Evolutionary conservation across 768 basidiomycete species (phyloP), one percentile per base, ranked within the genome.

Genomic region (Asterophora parasitica): DNA sequence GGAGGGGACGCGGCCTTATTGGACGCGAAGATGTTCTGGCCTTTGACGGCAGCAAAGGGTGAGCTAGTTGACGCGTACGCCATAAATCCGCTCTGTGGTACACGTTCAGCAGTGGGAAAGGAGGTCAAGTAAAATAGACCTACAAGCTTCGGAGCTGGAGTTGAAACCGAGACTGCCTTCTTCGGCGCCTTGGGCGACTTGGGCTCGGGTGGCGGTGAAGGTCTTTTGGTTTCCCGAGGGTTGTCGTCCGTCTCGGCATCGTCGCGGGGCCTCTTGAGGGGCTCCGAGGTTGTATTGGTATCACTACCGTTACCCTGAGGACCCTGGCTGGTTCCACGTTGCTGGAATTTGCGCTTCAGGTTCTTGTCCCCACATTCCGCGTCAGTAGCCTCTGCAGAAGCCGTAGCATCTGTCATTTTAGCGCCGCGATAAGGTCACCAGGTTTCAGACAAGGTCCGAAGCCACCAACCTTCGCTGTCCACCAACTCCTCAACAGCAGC

Each of bases 21-120:
- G 9, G 73, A 65, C 13, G 67, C 61, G 56, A 80, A 79, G 17
- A 74, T 53, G 58, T 77, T 85, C 50, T 82, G 77, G 39, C 85
- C 88, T 55, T 83, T 87, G 58, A 86, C 80, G 39, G 77, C 65
- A 11, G 84, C 81, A 57, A 90, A 90, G 4, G 88, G 87, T 2
- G 88, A 89, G 46, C 71, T 75, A 9, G 78, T 69, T 2, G 85
- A 83, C 10, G 88, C 87, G 57, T 88, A 91, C 2, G 86, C 83
- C 77, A 83, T 82, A 63, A 91, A 91, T 19, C 88, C 88, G 44
- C 77, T 69, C 85, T 85, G 38, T 48, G 50, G 26, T 7, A 54
- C 42, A 13, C 4, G 7, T 41, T 52, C 40, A 49, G 53, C 45
- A 49, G 48, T 31, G 49, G 46, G 17, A n/a, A 3, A 16, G n/a